Conservation (phyloP, 1,284 basidiomycete genomes). For the Hemileia vastatrix region DNA sequence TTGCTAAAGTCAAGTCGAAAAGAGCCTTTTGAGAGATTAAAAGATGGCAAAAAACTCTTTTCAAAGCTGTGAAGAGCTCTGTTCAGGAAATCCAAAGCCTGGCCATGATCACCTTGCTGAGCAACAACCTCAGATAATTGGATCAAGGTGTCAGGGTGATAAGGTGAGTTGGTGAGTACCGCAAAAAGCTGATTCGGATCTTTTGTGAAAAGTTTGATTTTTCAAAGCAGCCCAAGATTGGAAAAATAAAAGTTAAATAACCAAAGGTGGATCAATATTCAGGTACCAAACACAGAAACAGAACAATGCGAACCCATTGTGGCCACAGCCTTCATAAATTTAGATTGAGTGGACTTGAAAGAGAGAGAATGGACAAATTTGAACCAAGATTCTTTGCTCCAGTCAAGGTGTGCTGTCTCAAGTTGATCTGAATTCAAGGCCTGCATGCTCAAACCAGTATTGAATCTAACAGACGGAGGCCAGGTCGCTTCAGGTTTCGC, state of each 20-base stretch:
- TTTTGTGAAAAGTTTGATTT: conserved; percentile 1
- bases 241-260: not conserved
- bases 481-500: conserved; percentile 44
- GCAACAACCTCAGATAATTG: conserved; percentile 56
- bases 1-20: conserved; percentile 75
- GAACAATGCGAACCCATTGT: conserved; percentile 14
- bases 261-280: no score
- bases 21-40: conserved; percentile 65
- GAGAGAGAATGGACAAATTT: conserved; percentile 8
- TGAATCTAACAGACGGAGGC: conserved; percentile 40
- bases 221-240: not conserved
- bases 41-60: conserved; percentile 68
- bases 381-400: conserved; percentile 6
- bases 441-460: conserved; percentile 5
- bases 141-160: conserved; percentile 81
- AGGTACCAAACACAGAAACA: no score
- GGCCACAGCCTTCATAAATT: conserved; percentile 10
- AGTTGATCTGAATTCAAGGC: not conserved
- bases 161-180: conserved; percentile 51
- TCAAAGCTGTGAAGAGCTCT: conserved; percentile 81
- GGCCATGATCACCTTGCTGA: conserved; percentile 46
- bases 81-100: conserved; percentile 72
- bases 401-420: not conserved
- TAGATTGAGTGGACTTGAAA: conserved; percentile 14
- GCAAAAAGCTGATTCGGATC: conserved; percentile 48